Percentiles rank a stretch among this genome's conserved stretches.
phyloP scores from a whole-genome alignment of 2,329 filamentous ascomycete species.

The Phoma sp. region DNA sequence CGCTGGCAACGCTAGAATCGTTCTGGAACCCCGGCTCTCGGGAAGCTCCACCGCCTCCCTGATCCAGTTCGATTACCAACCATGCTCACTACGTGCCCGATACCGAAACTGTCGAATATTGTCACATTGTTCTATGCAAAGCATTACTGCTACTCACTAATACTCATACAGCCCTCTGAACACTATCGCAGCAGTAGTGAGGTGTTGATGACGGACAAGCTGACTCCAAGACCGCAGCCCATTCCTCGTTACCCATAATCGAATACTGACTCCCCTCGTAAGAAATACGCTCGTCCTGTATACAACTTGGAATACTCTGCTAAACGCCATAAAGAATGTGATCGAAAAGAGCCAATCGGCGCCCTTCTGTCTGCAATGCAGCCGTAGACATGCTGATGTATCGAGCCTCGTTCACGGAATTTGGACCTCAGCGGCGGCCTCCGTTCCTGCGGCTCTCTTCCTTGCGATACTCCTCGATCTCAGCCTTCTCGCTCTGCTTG shows the following conservation, averaged over 20 bases:
- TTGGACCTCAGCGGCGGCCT: slow-evolving; percentile 3
- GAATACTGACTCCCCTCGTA: background rate
- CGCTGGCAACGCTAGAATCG: slow-evolving; percentile 10
- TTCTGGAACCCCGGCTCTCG: slow-evolving; percentile 21
- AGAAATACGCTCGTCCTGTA: background rate
- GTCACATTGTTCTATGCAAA: slow-evolving; percentile 9
- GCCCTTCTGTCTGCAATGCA: background rate
- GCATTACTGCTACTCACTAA: background rate
- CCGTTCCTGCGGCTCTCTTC: slow-evolving; percentile 13
- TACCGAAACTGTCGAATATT: background rate
- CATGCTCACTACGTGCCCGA: background rate
- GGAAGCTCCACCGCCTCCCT: background rate
- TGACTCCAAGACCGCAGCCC: background rate
- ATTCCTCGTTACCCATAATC: slow-evolving; percentile 5
- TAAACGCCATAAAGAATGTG: background rate
- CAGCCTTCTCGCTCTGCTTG: slow-evolving; percentile 36
- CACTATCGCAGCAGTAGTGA: background rate
- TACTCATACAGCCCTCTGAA: background rate
- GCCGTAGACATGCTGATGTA: background rate
- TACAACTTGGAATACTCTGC: background rate
- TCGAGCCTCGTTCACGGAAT: no score
- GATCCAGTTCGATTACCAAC: slow-evolving; percentile 1
- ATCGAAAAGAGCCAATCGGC: background rate
- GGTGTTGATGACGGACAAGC: background rate
- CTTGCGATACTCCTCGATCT: slow-evolving; percentile 32